Evolutionary conservation across 2,329 filamentous ascomycete species (phyloP).

Genomic region (Amauroascus niger): DNA sequence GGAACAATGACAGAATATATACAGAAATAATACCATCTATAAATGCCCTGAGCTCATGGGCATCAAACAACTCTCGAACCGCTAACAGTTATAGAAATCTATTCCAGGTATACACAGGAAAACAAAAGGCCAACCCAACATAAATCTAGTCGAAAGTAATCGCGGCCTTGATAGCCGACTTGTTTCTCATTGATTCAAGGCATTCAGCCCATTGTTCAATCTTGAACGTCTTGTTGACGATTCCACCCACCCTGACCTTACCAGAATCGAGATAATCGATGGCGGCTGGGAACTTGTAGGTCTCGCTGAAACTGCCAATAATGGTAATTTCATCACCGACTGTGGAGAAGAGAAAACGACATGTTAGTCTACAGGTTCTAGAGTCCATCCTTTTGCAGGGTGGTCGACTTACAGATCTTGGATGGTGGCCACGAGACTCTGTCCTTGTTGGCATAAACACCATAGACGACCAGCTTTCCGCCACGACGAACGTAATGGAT

Average conservation of each 20-base stretch:
- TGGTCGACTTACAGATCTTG: constrained; percentile 52
- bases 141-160: constrained; percentile 56
- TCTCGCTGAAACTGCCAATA: constrained; percentile 62
- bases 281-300: constrained; percentile 58
- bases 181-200: constrained; percentile 60
- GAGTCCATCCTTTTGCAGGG: background rate
- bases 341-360: constrained; percentile 19
- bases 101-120: background rate
- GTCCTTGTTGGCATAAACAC: constrained; percentile 55
- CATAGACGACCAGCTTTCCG: constrained; percentile 62
- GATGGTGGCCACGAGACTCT: constrained; percentile 59
- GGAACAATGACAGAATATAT: too few species aligned
- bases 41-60: background rate
- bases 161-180: constrained; percentile 63
- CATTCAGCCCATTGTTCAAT: constrained; percentile 64
- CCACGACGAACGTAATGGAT: constrained; percentile 63
- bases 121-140: background rate
- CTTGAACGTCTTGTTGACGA: constrained; percentile 64
- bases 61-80: background rate
- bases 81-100: constrained; percentile 1
- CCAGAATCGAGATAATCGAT: constrained; percentile 44
- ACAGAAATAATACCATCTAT: background rate
- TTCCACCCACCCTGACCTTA: constrained; percentile 47
- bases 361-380: constrained; percentile 13
- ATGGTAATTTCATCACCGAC: constrained; percentile 59